A percentile compares a stretch with the other conserved stretches of the same genome.
Conservation (phyloP, 805 yeast species). For the Pachysolen tannophilus region DNA sequence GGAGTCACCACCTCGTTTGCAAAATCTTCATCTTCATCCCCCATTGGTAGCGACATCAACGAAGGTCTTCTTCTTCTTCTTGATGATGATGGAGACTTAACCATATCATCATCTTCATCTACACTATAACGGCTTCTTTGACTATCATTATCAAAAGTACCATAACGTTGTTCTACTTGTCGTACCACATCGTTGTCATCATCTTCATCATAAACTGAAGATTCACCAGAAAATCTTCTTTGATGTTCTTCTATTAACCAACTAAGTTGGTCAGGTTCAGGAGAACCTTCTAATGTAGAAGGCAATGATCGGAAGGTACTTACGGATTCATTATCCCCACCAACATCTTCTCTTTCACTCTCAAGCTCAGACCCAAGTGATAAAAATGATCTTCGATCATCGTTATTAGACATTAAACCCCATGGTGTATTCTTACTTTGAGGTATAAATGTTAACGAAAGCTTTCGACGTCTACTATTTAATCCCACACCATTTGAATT, state of each 20-base stretch:
- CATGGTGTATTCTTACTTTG: conserved; percentile 29
- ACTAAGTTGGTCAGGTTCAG: conserved; percentile 23
- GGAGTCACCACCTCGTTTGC: conserved; percentile 18
- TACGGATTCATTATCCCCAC: conserved; percentile 22
- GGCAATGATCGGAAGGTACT: conserved; percentile 27
- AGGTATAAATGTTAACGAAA: conserved; percentile 27
- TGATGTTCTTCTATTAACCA: conserved; percentile 30
- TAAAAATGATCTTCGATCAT: conserved; percentile 26
- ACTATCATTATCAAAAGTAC: neutral
- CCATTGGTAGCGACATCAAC: conserved; percentile 8
- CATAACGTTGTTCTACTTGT: conserved; percentile 9
- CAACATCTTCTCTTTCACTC: conserved; percentile 16
- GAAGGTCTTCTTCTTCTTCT: conserved; percentile 1
- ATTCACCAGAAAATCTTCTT: conserved; percentile 17
- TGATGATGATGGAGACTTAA: conserved; percentile 4
- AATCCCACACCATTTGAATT: conserved; percentile 20
- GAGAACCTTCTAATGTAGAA: conserved; percentile 24
- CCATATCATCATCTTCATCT: conserved; percentile 1
- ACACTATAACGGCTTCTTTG: neutral
- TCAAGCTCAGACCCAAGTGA: conserved; percentile 23
- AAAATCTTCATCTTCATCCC: conserved; percentile 23
- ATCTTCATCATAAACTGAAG: conserved; percentile 6
- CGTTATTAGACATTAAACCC: conserved; percentile 23
- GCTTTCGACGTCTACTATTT: conserved; percentile 25
- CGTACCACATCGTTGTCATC: conserved; percentile 8